Percentiles rank a stretch among this genome's conserved stretches.
Conservation (phyloP, 148 eudicot species). For the Rhododendron ferrugineum region DNA sequence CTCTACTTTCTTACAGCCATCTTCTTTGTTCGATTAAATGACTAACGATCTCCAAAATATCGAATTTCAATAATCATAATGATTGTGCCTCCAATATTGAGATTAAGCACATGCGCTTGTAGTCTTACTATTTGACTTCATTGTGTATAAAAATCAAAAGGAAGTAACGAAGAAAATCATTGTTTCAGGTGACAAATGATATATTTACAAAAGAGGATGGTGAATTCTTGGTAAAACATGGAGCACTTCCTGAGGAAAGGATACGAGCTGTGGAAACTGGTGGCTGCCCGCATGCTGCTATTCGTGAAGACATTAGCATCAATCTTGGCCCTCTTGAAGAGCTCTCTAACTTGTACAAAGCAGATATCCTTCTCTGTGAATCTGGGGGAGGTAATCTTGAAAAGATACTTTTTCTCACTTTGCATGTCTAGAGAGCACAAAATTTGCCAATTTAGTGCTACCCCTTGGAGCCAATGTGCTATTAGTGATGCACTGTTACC, state of each 20-base stretch:
- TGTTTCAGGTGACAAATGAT: constrained; percentile 85
- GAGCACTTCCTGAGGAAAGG: constrained; percentile 94
- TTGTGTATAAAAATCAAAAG: neutral
- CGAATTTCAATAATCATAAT: too few relatives aligned
- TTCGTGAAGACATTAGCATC: constrained; percentile 98
- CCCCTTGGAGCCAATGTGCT: neutral
- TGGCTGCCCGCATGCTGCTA: constrained; percentile 98
- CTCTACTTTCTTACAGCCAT: neutral
- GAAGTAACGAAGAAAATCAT: neutral
- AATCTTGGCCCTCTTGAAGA: constrained; percentile 97
- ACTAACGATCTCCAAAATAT: neutral
- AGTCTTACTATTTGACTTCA: neutral
- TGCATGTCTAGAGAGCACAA: neutral
- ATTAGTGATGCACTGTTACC: neutral
- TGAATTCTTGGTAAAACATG: constrained; percentile 89
- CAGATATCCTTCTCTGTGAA: constrained; percentile 95
- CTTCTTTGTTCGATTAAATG: neutral
- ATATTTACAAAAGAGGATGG: constrained; percentile 99
- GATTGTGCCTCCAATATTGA: neutral
- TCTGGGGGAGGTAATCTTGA: constrained; percentile 84
- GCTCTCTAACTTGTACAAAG: constrained; percentile 75
- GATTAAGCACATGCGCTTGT: neutral
- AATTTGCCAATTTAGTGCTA: neutral
- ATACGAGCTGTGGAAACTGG: constrained; percentile 99
- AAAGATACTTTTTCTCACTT: neutral